Percentiles rank a stretch among this genome's conserved stretches.
These are phyloP conservation scores for Arctium minus DNA, from an alignment of 129 eudicot species.

Conservation along the genomic window DNA sequence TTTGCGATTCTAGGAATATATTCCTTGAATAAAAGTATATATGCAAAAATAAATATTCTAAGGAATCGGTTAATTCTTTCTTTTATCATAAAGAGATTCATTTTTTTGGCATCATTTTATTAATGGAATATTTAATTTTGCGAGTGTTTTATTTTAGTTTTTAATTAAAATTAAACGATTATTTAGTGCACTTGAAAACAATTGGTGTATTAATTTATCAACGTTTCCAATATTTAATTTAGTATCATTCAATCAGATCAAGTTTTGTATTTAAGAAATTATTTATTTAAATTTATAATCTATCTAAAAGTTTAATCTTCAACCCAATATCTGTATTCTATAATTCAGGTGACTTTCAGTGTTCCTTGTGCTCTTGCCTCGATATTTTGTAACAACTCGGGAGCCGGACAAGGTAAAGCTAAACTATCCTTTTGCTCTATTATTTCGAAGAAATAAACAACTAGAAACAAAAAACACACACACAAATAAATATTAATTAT, in stretches of 20 bases:
- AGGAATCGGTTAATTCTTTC: background rate
- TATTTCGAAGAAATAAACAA: background rate
- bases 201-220: background rate
- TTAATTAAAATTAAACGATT: background rate
- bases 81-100: background rate
- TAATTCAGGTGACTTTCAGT: constrained; percentile 56
- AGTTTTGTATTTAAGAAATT: background rate
- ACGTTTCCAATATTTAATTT: background rate
- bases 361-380: constrained; percentile 83
- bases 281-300: background rate
- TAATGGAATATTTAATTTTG: background rate
- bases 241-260: too few species aligned
- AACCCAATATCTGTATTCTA: background rate
- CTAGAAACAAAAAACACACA: background rate
- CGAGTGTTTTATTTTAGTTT: background rate
- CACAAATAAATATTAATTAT: background rate
- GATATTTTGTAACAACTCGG: constrained; percentile 41
- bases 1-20: background rate
- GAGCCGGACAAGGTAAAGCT: constrained; percentile 63
- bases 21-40: background rate
- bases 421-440: background rate
- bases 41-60: background rate
- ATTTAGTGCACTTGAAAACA: background rate
- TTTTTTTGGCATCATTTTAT: background rate
- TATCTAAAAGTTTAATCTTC: background rate